Evolutionary conservation across 164 flowering plant genomes (phyloP), one percentile per base, ranked within the genome.

Genomic region (Berberis thunbergii): DNA sequence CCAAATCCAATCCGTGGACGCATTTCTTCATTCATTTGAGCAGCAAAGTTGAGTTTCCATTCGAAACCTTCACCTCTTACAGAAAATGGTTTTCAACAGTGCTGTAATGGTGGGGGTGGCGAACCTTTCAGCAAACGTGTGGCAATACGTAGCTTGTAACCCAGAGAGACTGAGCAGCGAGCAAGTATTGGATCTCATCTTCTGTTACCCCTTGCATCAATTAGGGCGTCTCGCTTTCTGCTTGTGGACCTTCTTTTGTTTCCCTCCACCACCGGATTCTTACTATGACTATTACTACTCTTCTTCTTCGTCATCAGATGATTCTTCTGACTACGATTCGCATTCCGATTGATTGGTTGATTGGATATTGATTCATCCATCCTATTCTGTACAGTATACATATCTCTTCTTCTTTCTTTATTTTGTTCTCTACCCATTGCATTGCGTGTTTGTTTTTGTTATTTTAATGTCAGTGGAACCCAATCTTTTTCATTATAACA

Each of bases 71-170:
- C 26, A 26, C 26, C 26, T 26, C 26, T 26, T 26, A 26, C 26
- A 26, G 62, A 61, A 62, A 69, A 92, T 89, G 98, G 93, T 86
- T 72, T 68, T 89, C 73, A 86, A 75, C 74, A 79, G 98, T 71
- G 53, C 59, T 3, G 11, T 78, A 49, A 77, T 85, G 74, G 73
- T 79, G 49, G 44, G 54, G 26, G 86, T 88, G 45, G 98, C 96
- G 2, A 74, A 76, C 45, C 61, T 82, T 2, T 87, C 96, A 7
- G 96, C 96, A 3, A 67, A 79, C 44, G 12, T 81, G 7, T 89
- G 96, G 66, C 98, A 89, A 72, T 83, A 81, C 80, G 68, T 92
- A 62, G 92, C 98, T 2, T 89, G 93, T 73, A 87, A 89, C 62
- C 98, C 98, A 1, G 87, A 89, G 73, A 73, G 83, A 3, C 61